Percentiles rank a stretch among this genome's conserved stretches.
These are phyloP conservation scores for Chloris gayana DNA, from an alignment of 176 grass and related monocot genomes.

Conservation along the genomic window DNA sequence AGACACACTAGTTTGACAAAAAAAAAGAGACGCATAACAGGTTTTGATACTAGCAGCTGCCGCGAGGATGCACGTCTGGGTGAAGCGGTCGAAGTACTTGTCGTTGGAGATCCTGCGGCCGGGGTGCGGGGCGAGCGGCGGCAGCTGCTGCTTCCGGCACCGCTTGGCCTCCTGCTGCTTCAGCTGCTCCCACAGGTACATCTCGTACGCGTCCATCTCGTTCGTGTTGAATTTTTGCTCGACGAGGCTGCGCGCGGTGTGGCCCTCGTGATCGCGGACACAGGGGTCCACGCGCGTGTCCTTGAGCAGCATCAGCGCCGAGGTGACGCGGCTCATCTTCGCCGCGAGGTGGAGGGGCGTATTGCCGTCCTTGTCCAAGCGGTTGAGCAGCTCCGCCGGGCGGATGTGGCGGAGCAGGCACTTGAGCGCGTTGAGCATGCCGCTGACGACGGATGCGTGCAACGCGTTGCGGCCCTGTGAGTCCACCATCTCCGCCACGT, in stretches of 20 bases:
- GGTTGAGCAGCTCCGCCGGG: no score
- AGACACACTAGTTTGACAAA: no score
- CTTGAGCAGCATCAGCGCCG: slow-evolving; percentile 35
- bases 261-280: slow-evolving; percentile 22
- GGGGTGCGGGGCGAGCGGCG: slow-evolving; percentile 1
- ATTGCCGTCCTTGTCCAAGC: no score
- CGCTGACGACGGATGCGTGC: slow-evolving; percentile 43
- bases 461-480: slow-evolving; percentile 41
- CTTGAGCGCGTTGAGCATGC: slow-evolving; percentile 46
- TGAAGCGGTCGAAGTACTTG: slow-evolving; percentile 39
- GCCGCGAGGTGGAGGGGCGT: no score
- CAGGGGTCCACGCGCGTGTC: slow-evolving; percentile 39
- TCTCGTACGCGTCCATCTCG: slow-evolving; percentile 41
- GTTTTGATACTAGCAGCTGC: no score
- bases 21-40: no score
- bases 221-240: background rate
- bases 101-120: slow-evolving; percentile 10
- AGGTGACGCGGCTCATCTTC: slow-evolving; percentile 38
- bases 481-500: slow-evolving; percentile 51
- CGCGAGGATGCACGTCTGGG: slow-evolving; percentile 50
- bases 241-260: slow-evolving; percentile 41
- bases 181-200: no score
- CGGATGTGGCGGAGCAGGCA: no score
- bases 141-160: slow-evolving; percentile 41
- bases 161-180: no score